Conservation (phyloP, 345 rosid species). For the Fremontodendron californicum region DNA sequence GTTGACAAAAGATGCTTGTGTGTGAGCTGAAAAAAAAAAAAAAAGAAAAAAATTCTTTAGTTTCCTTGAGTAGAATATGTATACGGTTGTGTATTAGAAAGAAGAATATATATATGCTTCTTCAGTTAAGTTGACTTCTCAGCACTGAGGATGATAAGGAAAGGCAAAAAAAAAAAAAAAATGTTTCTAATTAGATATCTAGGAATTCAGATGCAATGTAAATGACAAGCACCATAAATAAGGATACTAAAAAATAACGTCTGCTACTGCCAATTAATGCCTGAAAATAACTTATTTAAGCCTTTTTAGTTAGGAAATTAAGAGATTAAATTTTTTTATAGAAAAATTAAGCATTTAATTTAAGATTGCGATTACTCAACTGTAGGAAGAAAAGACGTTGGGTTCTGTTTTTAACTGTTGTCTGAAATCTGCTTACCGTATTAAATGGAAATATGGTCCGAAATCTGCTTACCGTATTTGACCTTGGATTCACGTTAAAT, state of each 20-base stretch:
- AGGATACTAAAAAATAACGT: not conserved
- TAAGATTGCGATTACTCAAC: not conserved
- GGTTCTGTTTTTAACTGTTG: not conserved
- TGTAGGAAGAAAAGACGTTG: not conserved
- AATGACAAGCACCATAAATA: not conserved
- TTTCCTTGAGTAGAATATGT: not conserved
- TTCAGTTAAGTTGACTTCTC: not conserved
- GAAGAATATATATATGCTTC: not conserved
- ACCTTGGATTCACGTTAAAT: no score
- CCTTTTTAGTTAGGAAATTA: not conserved
- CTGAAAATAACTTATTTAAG: not conserved
- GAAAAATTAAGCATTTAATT: not conserved
- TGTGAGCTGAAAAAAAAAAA: conserved; percentile 1
- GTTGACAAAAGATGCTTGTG: not conserved
- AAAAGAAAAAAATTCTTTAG: not conserved
- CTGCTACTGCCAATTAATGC: not conserved
- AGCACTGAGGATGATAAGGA: not conserved
- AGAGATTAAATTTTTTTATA: not conserved
- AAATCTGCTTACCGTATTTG: no score
- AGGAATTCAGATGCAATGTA: not conserved
- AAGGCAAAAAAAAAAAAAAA: not conserved
- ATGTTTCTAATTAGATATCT: not conserved
- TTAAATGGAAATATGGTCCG: no score
- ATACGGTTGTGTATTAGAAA: not conserved
- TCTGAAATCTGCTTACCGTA: not conserved